Percentiles rank a stretch among this genome's conserved stretches.
These are phyloP conservation scores for Venturia oleaginea DNA, from an alignment of 2,329 filamentous ascomycete genomes.

Conservation along the genomic window DNA sequence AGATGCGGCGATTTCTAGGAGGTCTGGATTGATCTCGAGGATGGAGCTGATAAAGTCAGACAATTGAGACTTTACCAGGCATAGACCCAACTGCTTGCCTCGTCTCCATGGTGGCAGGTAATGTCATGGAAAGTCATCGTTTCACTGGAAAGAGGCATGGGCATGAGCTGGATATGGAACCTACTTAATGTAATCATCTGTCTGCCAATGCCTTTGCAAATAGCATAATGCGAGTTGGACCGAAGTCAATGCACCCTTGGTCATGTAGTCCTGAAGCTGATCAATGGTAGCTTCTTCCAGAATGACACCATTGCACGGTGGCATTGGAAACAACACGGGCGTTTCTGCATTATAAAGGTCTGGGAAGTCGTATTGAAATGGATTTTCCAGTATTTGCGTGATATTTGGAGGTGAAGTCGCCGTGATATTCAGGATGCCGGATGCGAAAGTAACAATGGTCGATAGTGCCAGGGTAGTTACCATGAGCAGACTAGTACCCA, in stretches of 20 bases:
- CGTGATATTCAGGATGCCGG: neutral
- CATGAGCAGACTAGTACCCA: neutral
- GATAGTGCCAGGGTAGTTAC: neutral
- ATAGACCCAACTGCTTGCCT: too few species aligned
- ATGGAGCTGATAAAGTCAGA: slow-evolving; percentile 29
- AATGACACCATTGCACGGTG: slow-evolving; percentile 47
- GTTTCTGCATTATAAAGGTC: slow-evolving; percentile 21
- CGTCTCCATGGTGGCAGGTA: too few species aligned
- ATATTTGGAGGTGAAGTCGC: neutral
- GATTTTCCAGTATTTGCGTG: slow-evolving; percentile 16
- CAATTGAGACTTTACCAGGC: neutral
- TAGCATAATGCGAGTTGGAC: slow-evolving; percentile 30
- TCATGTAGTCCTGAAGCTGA: slow-evolving; percentile 52
- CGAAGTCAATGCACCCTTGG: slow-evolving; percentile 45
- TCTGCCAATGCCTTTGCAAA: slow-evolving; percentile 11
- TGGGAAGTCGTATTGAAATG: slow-evolving; percentile 30
- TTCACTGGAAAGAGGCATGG: neutral
- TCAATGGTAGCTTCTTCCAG: slow-evolving; percentile 64
- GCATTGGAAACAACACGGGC: slow-evolving; percentile 51
- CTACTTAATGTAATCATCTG: slow-evolving; percentile 15
- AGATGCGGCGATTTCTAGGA: slow-evolving; percentile 49
- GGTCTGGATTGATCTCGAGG: slow-evolving; percentile 61
- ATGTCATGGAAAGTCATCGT: neutral
- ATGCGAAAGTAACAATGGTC: neutral
- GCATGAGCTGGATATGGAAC: neutral